Evolutionary conservation across 1,139 yeast species (phyloP), one percentile per base, ranked within the genome.

Genomic region (Scheffersomyces lignicola): DNA sequence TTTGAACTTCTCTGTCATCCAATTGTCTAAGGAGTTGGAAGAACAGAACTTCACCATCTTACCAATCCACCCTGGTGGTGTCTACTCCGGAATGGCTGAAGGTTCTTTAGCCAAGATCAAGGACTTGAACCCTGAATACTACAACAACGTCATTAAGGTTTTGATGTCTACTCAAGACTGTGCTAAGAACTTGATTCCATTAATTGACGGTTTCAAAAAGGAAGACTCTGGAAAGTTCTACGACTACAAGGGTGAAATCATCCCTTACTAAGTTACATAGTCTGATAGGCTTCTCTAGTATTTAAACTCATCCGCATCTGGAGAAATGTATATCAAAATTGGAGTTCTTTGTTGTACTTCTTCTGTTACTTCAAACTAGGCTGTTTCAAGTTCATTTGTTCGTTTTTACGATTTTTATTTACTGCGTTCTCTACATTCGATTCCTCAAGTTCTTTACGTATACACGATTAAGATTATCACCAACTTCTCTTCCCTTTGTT

Each of bases 41-140:
- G 35, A 34, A 6, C 56, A 59, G 30, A 48, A 45, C 2, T 59
- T 52, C 41, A 51, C 40, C 9, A 52, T 58, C 20, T 35, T 59
- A 6, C 41, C 59, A 9, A 38, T 60, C 24, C 56, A 56, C 24
- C 70, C 71, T 9, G 70, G 70, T 3, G 30, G 51, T 26, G 63
- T 55, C n/a, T 37, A 45, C 11, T 60, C 61, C 24, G 65, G 60
- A 34, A 49, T 51, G 43, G 49, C 50, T 26, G 12, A 26, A 15
- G 7, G 12, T 9, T 20, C 23, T 20, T 20, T 20, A 20, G n/a
- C 4, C 5, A 16, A 16, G 5, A 26, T 26, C n/a, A 20, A 20
- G n/a, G 23, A 8, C 23, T 9, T n/a, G 8, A 20, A 20, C 24
- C 36, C 38, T 1, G 22, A 28, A 16, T 33, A 31, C 10, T 11